Evolutionary conservation across 306 rosid genomes (phyloP).

Genomic region (Spatholobus suberectus): DNA sequence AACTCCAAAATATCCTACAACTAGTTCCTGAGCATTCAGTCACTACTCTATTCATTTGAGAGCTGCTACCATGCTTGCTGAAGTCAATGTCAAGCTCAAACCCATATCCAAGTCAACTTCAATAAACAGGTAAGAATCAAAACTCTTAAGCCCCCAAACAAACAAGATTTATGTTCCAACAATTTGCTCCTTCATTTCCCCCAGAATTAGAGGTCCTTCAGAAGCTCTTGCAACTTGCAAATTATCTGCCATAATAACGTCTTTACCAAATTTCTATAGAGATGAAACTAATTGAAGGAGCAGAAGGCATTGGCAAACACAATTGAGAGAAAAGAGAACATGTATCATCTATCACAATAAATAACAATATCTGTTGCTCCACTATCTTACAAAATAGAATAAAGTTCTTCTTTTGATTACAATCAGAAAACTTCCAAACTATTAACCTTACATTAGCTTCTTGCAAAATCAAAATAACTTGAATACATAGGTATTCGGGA

Average conservation of each 20-base stretch:
- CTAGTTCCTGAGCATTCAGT: neutral
- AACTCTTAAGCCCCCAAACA: neutral
- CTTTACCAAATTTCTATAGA: too few relatives aligned
- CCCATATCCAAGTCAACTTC: neutral
- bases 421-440: neutral
- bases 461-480: conserved; percentile 9
- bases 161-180: neutral
- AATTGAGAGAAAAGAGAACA: neutral
- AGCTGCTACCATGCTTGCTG: neutral
- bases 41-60: neutral
- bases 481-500: neutral
- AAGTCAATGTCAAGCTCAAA: neutral
- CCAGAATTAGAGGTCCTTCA: too few relatives aligned
- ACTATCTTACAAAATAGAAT: neutral
- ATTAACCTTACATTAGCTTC: neutral
- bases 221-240: neutral
- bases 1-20: neutral
- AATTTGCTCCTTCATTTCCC: neutral
- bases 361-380: neutral
- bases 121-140: neutral
- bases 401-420: neutral
- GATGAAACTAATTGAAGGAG: neutral
- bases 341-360: neutral
- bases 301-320: neutral
- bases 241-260: neutral